phyloP scores from a whole-genome alignment of 352 stramenopile species.

The Phytopythium kandeliae region DNA sequence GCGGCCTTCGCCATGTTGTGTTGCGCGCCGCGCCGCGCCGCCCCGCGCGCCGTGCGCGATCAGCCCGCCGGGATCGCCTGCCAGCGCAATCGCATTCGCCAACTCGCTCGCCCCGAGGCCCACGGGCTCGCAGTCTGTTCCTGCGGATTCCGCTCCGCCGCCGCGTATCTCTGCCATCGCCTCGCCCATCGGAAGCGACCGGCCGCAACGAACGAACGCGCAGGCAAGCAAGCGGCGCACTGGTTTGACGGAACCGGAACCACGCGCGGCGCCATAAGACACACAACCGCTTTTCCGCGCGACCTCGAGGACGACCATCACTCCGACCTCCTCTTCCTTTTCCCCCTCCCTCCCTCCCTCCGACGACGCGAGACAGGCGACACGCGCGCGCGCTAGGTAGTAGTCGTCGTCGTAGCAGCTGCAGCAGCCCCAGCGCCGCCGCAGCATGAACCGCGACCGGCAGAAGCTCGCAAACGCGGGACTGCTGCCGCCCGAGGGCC shows the following conservation, averaged over 20 bases:
- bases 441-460: constrained; percentile 26
- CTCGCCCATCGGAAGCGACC: not conserved
- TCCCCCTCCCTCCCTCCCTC: not conserved
- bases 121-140: not conserved
- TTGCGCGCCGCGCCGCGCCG: no score
- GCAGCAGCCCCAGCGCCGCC: no score
- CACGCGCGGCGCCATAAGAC: not conserved
- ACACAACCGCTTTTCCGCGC: constrained; percentile 5
- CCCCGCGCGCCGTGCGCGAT: not conserved
- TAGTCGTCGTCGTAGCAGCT: no score
- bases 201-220: no score
- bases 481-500: constrained; percentile 11
- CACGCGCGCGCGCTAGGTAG: not conserved
- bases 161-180: constrained; percentile 4
- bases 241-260: no score
- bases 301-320: not conserved
- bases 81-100: not conserved
- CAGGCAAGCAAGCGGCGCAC: not conserved
- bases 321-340: no score
- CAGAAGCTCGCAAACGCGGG: constrained; percentile 36
- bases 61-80: not conserved
- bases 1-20: constrained; percentile 2
- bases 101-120: not conserved
- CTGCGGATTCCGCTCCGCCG: not conserved
- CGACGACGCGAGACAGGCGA: not conserved